Evolutionary conservation across 177 flowering plant genomes (phyloP).

Genomic region (Telopea speciosissima): DNA sequence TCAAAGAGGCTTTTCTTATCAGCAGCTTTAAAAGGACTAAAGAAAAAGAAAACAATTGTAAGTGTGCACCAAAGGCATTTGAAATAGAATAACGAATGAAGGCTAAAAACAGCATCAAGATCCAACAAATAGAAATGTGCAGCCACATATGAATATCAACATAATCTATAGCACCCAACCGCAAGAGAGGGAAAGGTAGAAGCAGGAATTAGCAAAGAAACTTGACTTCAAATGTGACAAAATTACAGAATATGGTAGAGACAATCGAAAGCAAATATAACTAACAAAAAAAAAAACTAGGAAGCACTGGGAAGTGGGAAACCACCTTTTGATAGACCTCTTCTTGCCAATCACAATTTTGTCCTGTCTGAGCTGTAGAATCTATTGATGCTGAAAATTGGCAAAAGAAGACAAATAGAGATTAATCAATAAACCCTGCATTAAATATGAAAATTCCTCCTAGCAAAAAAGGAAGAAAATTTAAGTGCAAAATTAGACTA

Average conservation of each 20-base stretch:
- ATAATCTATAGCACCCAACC: neutral
- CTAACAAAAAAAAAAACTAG: conserved; percentile 7
- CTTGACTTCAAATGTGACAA: neutral
- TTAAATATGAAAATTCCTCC: neutral
- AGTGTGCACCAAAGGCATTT: neutral
- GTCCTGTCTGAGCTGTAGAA: conserved; percentile 70
- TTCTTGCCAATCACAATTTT: conserved; percentile 81
- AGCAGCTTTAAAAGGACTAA: neutral
- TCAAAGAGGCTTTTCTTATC: neutral
- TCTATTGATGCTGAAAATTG: conserved; percentile 60
- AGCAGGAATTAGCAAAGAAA: neutral
- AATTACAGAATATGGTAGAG: neutral
- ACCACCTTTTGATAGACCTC: conserved; percentile 81
- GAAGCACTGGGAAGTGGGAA: conserved; percentile 1
- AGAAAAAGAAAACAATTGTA: neutral
- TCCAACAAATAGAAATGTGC: neutral
- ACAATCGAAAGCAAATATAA: neutral
- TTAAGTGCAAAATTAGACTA: neutral
- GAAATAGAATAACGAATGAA: neutral
- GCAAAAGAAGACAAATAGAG: neutral
- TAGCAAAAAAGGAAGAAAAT: neutral
- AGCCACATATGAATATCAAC: neutral
- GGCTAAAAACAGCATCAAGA: neutral
- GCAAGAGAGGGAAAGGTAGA: neutral
- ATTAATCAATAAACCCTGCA: neutral